These are phyloP conservation scores for Wickerhamiella hasegawae DNA, from an alignment of 805 yeast species.

Conservation along the genomic window DNA sequence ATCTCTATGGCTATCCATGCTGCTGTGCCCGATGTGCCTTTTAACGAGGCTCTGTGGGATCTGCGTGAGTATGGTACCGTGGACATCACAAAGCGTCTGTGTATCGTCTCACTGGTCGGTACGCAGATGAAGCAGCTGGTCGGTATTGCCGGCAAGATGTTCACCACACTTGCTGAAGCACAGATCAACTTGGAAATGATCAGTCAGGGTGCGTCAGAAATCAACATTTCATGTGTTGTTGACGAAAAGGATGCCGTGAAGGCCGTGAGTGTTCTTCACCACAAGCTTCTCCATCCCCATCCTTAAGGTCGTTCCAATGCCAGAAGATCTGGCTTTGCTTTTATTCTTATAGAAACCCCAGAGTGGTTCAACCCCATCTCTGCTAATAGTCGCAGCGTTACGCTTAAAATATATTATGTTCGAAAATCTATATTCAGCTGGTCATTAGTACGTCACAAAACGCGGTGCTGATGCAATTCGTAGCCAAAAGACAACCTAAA, in stretches of 20 bases:
- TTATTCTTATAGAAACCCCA: too few species aligned
- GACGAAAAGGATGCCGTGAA: constrained; percentile 66
- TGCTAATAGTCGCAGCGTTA: too few species aligned
- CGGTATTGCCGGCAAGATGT: constrained; percentile 96
- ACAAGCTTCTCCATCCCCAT: too few species aligned
- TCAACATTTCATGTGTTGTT: constrained; percentile 89
- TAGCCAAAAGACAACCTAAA: too few species aligned
- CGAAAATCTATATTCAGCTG: too few species aligned
- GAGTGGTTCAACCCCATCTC: too few species aligned
- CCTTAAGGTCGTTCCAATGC: too few species aligned
- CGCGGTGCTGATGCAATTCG: too few species aligned
- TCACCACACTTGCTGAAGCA: constrained; percentile 82
- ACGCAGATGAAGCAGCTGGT: constrained; percentile 93
- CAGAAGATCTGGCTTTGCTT: too few species aligned
- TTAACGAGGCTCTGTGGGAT: constrained; percentile 63
- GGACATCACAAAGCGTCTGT: constrained; percentile 73
- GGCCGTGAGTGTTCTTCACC: constrained; percentile 78
- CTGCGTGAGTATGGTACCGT: constrained; percentile 71
- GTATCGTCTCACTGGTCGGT: constrained; percentile 89
- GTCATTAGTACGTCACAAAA: too few species aligned
- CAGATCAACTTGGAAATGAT: constrained; percentile 94
- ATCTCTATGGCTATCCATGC: constrained; percentile 94
- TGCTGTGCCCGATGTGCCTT: constrained; percentile 37
- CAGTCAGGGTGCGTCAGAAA: constrained; percentile 95
- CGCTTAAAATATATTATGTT: too few species aligned